A percentile compares a stretch with the other conserved stretches of the same genome.
These are phyloP conservation scores for Silene vulgaris DNA, from an alignment of 179 eudicot genomes.

Conservation along the genomic window DNA sequence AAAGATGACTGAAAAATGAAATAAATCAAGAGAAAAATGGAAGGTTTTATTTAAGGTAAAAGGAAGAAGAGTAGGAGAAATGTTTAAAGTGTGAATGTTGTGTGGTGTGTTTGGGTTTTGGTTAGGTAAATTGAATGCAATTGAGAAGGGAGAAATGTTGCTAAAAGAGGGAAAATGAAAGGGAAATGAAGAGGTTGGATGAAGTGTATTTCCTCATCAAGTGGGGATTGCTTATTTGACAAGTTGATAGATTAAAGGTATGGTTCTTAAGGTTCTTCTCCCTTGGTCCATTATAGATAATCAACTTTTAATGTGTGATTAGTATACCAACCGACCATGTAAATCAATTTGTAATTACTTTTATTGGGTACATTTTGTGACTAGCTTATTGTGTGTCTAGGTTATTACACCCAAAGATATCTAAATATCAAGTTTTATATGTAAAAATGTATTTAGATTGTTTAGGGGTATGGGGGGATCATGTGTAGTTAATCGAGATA, in stretches of 20 bases:
- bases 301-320: neutral
- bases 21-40: neutral
- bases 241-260: constrained; percentile 15
- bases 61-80: neutral
- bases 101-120: neutral
- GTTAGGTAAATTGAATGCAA: neutral
- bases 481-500: no score
- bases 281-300: constrained; percentile 19
- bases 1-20: no score
- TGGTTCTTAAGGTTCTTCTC: constrained; percentile 28
- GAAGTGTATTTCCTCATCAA: constrained; percentile 27
- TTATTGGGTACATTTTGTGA: no score
- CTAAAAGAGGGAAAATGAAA: constrained; percentile 7
- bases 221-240: constrained; percentile 20
- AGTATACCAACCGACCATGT: neutral
- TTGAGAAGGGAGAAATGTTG: neutral
- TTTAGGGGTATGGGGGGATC: no score
- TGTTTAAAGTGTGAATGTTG: neutral
- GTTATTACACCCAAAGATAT: neutral
- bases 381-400: neutral
- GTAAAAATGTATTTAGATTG: no score
- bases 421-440: no score
- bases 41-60: neutral
- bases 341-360: neutral
- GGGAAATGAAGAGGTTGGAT: constrained; percentile 19